A percentile compares a stretch with the other conserved stretches of the same genome.
phyloP scores from a whole-genome alignment of 2,329 filamentous ascomycete genomes.

The Dothistroma septosporum region DNA sequence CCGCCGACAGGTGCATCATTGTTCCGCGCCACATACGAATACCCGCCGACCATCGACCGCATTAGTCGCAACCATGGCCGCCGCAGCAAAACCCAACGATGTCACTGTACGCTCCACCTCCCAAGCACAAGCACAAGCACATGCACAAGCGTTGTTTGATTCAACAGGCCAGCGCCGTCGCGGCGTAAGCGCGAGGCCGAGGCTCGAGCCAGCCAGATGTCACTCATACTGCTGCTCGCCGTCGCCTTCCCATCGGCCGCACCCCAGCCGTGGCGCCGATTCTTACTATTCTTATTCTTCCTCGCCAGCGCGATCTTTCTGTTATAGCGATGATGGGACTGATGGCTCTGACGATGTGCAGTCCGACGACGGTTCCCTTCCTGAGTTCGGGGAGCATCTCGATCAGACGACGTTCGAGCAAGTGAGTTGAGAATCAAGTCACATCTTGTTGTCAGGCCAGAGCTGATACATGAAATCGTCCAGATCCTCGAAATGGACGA shows the following conservation, averaged over 20 bases:
- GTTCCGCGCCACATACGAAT: neutral
- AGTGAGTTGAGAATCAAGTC: conserved; percentile 27
- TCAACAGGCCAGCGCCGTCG: conserved; percentile 8
- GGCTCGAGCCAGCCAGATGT: neutral
- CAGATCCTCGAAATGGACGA: conserved; percentile 96
- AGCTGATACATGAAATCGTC: neutral
- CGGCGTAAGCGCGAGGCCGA: conserved; percentile 4
- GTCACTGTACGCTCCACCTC: conserved; percentile 24
- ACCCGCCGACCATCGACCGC: neutral
- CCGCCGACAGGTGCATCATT: conserved; percentile 4
- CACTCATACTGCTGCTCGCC: conserved; percentile 20
- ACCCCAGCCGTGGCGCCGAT: conserved; percentile 18
- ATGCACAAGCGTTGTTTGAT: neutral
- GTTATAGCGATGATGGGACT: conserved; percentile 21
- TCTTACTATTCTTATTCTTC: conserved; percentile 14
- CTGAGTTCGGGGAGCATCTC: conserved; percentile 69
- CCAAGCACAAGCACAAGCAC: conserved; percentile 7
- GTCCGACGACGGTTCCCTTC: conserved; percentile 46
- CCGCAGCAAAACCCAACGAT: conserved; percentile 21
- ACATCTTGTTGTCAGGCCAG: neutral
- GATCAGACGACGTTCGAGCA: conserved; percentile 81
- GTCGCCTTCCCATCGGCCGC: conserved; percentile 7
- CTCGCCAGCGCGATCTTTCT: conserved; percentile 9
- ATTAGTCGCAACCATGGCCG: conserved; percentile 19
- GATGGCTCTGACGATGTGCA: conserved; percentile 27